Percentiles rank a stretch among this genome's conserved stretches.
Evolutionary conservation across 1,139 yeast genomes (phyloP).

Genomic region (Pichia sp.): DNA sequence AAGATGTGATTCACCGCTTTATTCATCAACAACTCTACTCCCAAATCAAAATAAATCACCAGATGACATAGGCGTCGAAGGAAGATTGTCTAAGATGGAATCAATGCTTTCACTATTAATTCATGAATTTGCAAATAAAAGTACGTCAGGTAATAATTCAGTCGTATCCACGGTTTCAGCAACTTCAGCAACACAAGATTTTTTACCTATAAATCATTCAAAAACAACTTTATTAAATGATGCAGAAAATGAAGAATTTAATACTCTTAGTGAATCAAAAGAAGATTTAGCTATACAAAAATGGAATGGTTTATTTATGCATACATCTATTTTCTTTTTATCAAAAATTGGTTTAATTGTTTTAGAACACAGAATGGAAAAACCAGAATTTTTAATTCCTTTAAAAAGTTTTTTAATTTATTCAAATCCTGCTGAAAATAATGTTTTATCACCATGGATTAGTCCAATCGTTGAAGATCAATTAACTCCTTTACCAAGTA

Average conservation of each 20-base stretch:
- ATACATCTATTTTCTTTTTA: slow-evolving; percentile 34
- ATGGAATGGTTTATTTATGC: slow-evolving; percentile 15
- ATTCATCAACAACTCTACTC: too few species aligned
- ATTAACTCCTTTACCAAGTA: slow-evolving; percentile 28
- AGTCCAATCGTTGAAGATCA: slow-evolving; percentile 28
- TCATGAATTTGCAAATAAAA: slow-evolving; percentile 3
- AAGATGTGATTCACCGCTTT: too few species aligned
- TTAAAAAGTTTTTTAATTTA: slow-evolving; percentile 23
- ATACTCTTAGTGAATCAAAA: too few species aligned
- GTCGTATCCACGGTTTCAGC: too few species aligned
- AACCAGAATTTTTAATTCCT: slow-evolving; percentile 21
- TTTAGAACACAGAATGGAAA: slow-evolving; percentile 33
- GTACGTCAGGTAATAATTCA: background rate
- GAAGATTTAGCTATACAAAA: slow-evolving; percentile 3
- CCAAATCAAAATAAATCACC: too few species aligned
- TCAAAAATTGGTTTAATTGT: slow-evolving; percentile 37
- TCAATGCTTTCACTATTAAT: slow-evolving; percentile 24
- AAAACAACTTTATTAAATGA: background rate
- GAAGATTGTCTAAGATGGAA: slow-evolving; percentile 25
- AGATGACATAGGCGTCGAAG: slow-evolving; percentile 12
- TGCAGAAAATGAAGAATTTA: background rate
- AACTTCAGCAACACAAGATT: too few species aligned
- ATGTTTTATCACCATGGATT: slow-evolving; percentile 27
- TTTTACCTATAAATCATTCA: background rate
- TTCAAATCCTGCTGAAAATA: slow-evolving; percentile 20